Evolutionary conservation across 257 asterid genomes (phyloP).

Genomic region (Solanum dulcamara): DNA sequence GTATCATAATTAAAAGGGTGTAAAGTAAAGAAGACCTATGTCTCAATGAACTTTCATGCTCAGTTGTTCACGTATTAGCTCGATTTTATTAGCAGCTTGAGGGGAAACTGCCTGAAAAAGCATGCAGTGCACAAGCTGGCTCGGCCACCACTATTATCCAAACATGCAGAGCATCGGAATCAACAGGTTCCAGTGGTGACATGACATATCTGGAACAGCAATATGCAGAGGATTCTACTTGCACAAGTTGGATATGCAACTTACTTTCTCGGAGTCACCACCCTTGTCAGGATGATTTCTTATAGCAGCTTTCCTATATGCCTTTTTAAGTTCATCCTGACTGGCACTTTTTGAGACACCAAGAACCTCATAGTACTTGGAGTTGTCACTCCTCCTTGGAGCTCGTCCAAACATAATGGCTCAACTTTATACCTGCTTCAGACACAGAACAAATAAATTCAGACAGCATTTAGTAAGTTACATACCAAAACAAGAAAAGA

Average conservation of each 20-base stretch:
- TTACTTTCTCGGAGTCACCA: slow-evolving; percentile 48
- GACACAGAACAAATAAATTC: neutral
- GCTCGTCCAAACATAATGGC: slow-evolving; percentile 30
- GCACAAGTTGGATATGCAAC: neutral
- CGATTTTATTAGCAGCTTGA: neutral
- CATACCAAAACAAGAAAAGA: neutral
- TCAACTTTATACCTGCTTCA: neutral
- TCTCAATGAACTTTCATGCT: neutral
- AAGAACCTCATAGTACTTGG: slow-evolving; percentile 37
- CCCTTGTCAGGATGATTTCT: slow-evolving; percentile 57
- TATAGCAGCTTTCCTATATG: slow-evolving; percentile 41
- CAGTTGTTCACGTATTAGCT: neutral
- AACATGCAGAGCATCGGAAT: neutral
- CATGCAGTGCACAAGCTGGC: neutral
- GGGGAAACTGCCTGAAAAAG: neutral
- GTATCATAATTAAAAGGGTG: neutral
- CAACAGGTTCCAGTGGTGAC: neutral
- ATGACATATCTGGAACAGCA: neutral
- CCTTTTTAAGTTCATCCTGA: slow-evolving; percentile 45
- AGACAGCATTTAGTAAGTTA: neutral
- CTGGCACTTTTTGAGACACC: slow-evolving; percentile 35
- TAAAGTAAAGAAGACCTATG: neutral
- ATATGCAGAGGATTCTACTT: neutral
- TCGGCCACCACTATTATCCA: neutral
- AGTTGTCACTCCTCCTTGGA: slow-evolving; percentile 25